phyloP scores from a whole-genome alignment of 164 flowering plant species.

The Litsea cubeba region DNA sequence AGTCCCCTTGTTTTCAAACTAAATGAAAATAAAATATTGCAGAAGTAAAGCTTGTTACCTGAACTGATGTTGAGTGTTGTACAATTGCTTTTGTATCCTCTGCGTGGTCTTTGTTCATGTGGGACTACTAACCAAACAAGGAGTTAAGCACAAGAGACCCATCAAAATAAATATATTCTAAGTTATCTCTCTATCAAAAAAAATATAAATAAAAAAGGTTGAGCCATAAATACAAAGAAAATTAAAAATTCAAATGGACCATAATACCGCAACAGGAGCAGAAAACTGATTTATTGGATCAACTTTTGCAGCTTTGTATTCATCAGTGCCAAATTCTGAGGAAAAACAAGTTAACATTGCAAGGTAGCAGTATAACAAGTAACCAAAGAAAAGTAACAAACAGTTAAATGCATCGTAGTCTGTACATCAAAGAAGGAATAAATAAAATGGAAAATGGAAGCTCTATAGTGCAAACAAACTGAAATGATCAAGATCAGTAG shows the following conservation, averaged over 20 bases:
- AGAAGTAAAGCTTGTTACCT: slow-evolving; percentile 33
- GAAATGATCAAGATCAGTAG: not conserved
- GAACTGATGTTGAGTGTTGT: slow-evolving; percentile 66
- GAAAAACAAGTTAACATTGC: slow-evolving; percentile 2
- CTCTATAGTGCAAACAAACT: not conserved
- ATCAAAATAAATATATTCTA: not conserved
- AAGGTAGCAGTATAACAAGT: slow-evolving; percentile 1
- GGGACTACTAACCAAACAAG: slow-evolving; percentile 45
- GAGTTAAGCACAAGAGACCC: not conserved
- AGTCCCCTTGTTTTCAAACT: not conserved
- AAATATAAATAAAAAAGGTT: too few relatives aligned
- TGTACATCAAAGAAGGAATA: not conserved
- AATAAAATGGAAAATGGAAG: not conserved
- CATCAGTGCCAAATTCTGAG: slow-evolving; percentile 64
- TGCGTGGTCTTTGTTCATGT: slow-evolving; percentile 92
- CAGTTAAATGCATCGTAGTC: not conserved
- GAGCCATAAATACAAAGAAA: not conserved
- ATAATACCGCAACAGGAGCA: slow-evolving; percentile 67
- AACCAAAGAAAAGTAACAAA: not conserved
- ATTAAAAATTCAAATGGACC: not conserved
- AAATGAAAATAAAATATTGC: not conserved
- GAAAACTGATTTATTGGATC: slow-evolving; percentile 91
- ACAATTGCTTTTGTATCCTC: slow-evolving; percentile 89
- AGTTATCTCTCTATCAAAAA: too few relatives aligned
- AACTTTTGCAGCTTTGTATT: slow-evolving; percentile 64